Evolutionary conservation across 352 stramenopile species (phyloP), one percentile per base, ranked within the genome.

Genomic region (Globisporangium nagaii): DNA sequence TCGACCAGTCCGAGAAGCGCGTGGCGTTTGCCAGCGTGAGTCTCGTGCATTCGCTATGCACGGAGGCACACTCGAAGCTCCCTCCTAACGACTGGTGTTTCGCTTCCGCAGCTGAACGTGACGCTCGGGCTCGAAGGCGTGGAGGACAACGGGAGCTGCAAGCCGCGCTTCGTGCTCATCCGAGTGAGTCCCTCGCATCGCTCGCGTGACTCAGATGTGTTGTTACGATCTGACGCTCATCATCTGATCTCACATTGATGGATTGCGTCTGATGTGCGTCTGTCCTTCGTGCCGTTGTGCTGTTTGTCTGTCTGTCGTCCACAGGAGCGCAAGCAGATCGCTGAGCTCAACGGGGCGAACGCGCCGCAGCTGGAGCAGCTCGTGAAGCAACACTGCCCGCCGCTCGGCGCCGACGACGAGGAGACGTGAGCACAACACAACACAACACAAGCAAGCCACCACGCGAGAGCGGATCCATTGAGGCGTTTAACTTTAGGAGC

Each of bases 111-210:
- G 77, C 45, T 82, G 27, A 84, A 79, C 40, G 68, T 84, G 41
- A 58, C 53, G 17, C 52, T 81, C n/a, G 62, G 66, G 27, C 41
- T 83, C 27, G 73, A 86, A 48, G 69, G 73, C 37, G 31, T 85
- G 31, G 71, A 83, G 48, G 75, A 88, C 52, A 71, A 52, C 25
- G 72, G 65, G 9, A 80, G 71, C 53, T 89, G 79, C 61, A 90
- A 88, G 53, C 76, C 75, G 36, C 68, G 74, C 30, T 84, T 86
- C 53, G 34, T 90, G 22, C 67, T 88, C 58, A 79, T 82, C 39
- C 74, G 74, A 61, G 71, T 86, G 50, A 19, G 46, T 51, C 30
- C 0, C 36, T 54, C 20, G 28, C 25, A 12, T 22, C 22, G 6
- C n/a, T 43, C n/a, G 37, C 10, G 15, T 44, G 49, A 36, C 17